Percentiles rank a stretch among this genome's conserved stretches.
These are phyloP conservation scores for Penicillium verrucosum DNA, from an alignment of 2,329 filamentous ascomycete species.

Conservation along the genomic window DNA sequence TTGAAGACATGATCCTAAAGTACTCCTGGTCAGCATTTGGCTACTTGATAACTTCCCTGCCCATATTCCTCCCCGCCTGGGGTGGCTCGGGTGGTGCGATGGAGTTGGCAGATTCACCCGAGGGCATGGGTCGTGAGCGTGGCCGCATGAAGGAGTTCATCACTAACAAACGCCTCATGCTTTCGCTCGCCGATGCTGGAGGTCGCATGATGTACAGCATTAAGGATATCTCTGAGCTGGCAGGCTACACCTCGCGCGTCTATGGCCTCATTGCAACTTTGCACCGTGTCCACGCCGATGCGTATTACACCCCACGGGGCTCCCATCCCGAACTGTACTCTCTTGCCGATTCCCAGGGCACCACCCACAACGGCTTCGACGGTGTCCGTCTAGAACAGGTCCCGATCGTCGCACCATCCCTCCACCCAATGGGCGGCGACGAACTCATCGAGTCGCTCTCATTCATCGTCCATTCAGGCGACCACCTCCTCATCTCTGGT, in stretches of 20 bases:
- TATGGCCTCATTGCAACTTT: slow-evolving; percentile 94
- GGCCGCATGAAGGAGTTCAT: slow-evolving; percentile 98
- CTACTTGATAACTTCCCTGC: slow-evolving; percentile 87
- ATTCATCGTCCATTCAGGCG: slow-evolving; percentile 82
- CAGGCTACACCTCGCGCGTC: slow-evolving; percentile 91
- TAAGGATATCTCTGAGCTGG: slow-evolving; percentile 93
- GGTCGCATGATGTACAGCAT: slow-evolving; percentile 99
- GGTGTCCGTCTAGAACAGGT: slow-evolving; percentile 91
- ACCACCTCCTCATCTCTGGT: slow-evolving; percentile 91
- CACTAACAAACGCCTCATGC: slow-evolving; percentile 97
- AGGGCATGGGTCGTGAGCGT: slow-evolving; percentile 58
- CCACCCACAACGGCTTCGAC: slow-evolving; percentile 90
- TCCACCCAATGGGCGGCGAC: slow-evolving; percentile 88
- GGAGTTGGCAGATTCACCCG: slow-evolving; percentile 54
- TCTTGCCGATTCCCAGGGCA: slow-evolving; percentile 86
- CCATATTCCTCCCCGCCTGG: slow-evolving; percentile 92
- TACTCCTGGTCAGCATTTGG: slow-evolving; percentile 99
- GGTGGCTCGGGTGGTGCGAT: slow-evolving; percentile 73
- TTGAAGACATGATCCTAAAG: slow-evolving; percentile 96
- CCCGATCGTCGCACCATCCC: slow-evolving; percentile 80
- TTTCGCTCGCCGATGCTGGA: slow-evolving; percentile 92
- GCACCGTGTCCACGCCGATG: slow-evolving; percentile 86
- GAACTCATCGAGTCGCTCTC: slow-evolving; percentile 85
- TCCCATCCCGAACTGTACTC: slow-evolving; percentile 78
- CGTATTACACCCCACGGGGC: slow-evolving; percentile 70